Base-by-base conservation (phyloP, 805 yeast genomes). In the Yamadazyma nakazawae region DNA sequence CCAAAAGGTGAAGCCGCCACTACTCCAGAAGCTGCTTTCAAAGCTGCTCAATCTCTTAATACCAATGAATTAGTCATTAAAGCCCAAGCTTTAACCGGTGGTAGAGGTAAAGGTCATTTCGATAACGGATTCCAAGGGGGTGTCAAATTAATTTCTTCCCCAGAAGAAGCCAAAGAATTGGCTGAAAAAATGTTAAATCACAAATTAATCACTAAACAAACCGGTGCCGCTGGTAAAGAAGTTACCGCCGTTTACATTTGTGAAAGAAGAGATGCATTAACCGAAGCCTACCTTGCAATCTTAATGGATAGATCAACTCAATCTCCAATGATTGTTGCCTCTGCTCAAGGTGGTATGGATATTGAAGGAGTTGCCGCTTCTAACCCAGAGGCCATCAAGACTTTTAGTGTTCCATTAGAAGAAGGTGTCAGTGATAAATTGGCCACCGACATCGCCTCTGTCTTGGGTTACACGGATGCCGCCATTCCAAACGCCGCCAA, bases 291-390 rank as follows among this genome's bases (percentile, higher is more conserved):
- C 74, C 72, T 94, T 57, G 96, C 97, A 53, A 89, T 94, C 58
- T 79, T 94, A 58, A 81, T 91, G 86, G 98, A 94, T 79, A 89
- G 99, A 76, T 80, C 83, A 58, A 80, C 85, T 56, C 96, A 91
- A 73, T 76, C 80, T 57, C 96, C 98, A 50, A 78, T 94, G 74
- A 87, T 94, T 63, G 96, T 94, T 54, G 97, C 97, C 42, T 90
- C 97, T 30, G 77, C 95, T 54, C 94, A 94, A 75, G 99, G 99
- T 76, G 99, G 99, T 78, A 91, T 94, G 96, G 97, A 94, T 75
- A 94, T 94, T 63, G 99, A 94, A 79, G 96, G 96, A 68, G 98
- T 94, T 58, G 99, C 99, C 51, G 84, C 84, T 57, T 82, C 79
- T 59, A 84, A 81, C 69, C 99, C 99, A 45, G 81, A 80, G 48